These are phyloP conservation scores for Bathelium albidoporum DNA, from an alignment of 495 filamentous ascomycete genomes.

Conservation along the genomic window DNA sequence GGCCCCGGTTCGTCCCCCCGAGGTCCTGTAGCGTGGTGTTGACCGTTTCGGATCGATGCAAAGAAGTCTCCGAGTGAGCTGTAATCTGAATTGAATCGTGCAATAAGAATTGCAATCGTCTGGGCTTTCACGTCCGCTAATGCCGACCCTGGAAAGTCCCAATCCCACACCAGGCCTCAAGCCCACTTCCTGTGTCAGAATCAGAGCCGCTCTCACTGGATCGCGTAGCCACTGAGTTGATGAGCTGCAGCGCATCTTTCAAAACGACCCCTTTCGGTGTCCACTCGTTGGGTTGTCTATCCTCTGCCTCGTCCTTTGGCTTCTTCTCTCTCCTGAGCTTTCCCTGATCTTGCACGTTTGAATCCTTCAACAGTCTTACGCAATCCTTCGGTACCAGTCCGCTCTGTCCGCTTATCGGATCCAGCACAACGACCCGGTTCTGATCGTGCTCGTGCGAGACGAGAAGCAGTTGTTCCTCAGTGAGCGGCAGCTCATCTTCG, in stretches of 20 bases:
- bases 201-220: not conserved
- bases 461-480: not conserved
- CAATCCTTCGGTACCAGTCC: not conserved
- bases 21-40: not conserved
- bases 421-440: not conserved
- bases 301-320: not conserved
- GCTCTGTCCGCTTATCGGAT: not conserved
- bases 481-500: not conserved
- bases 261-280: not conserved
- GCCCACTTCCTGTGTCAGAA: not conserved
- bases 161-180: not conserved
- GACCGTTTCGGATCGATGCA: not conserved
- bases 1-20: not conserved
- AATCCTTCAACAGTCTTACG: not conserved
- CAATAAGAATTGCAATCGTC: not conserved
- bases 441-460: not conserved
- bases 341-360: not conserved
- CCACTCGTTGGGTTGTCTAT: not conserved
- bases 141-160: not conserved
- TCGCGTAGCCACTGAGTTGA: not conserved
- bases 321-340: not conserved
- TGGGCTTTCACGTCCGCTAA: not conserved
- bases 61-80: not conserved
- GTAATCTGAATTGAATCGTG: not conserved
- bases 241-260: not conserved